Evolutionary conservation across 805 yeast genomes (phyloP), one percentile per base, ranked within the genome.

Genomic region (Priceomyces fermenticarens): DNA sequence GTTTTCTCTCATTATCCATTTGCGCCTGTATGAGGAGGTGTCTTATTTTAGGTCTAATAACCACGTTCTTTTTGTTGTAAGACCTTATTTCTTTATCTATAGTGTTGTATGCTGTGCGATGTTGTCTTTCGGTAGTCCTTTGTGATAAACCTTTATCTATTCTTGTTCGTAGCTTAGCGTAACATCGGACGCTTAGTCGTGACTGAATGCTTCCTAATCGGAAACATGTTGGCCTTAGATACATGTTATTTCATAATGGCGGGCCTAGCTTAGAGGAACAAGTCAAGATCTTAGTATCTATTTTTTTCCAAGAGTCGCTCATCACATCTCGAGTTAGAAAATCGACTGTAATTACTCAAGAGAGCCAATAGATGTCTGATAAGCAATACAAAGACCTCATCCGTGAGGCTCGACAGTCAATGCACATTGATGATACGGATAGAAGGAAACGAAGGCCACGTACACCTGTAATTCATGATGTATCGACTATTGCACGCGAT

Each of bases 71-170:
- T 32, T 39, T 47, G 2, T 41, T 38, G 32, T 54, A 52, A n/a
- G 35, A 17, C 2, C 10, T 25, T 8, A 40, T 41, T 12, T 50
- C 43, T 35, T 51, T 43, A 9, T 42, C 46, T 16, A 51, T 30
- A 13, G 42, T 26, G 39, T 51, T 45, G n/a, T 42, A 49, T 10
- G 38, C 32, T 10, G 45, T 31, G 16, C 58, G 45, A 40, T 54
- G 61, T 23, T 32, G 43, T 42, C 48, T 50, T 34, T 55, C 60
- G 35, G 44, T 13, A 3, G 48, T 40, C 37, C 54, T 40, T 12
- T 43, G 30, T 11, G 36, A 25, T 6, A 40, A 29, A 30, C 35
- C 13, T 23, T 16, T 25, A 13, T 32, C 8, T 10, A 37, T 16
- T 8, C 20, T 30, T 10, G 14, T 25, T 35, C 30, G 38, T 35